Base-by-base conservation (phyloP, 768 basidiomycete species). In the Psilocybe tampanensis region DNA sequence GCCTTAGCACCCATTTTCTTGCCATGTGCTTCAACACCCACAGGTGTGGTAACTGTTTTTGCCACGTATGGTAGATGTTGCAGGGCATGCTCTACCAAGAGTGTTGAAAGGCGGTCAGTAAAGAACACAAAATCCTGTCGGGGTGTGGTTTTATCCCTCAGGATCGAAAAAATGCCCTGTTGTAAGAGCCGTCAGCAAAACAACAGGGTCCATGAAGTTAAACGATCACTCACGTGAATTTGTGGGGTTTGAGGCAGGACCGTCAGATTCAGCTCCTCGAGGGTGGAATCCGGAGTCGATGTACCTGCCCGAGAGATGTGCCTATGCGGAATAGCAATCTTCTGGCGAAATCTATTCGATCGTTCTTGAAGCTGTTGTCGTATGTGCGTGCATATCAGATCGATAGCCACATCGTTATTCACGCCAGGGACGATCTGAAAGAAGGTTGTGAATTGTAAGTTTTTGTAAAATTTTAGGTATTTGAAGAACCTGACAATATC, bases 91-190 rank as follows among this genome's bases (percentile, higher is more conserved):
- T 98, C 96, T 4, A 92, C 85, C 21, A 98, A 73, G 18, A 93
- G 72, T 0, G 92, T 94, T 0, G 95, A 85, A 1, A 98, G 75
- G 17, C 96, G 82, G 68, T 97, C 94, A 0, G 85, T 85, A 67
- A 94, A 94, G 77, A 97, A 96, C 36, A 98, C 86, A 66, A 98
- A 98, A 66, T 98, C 94, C 63, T 91, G 90, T 17, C 87, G 78
- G 12, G 74, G 74, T 0, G 91, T 88, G n/a, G 74, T 80, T 54
- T 74, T 76, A 63, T 94, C 88, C 8, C 96, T 83, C 19, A 99
- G 67, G 22, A 91, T 86, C 0, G 96, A 98, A 68, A 89, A 89
- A 6, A 98, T 95, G 0, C 94, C 95, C 93, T 96, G 60, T 7
- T 43, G 12, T 15, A 18, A 47, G 47, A 18, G 29, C 19, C 11